A percentile compares a stretch with the other conserved stretches of the same genome.
Conservation (phyloP, 768 basidiomycete genomes). For the Glaciozyma martinii region DNA sequence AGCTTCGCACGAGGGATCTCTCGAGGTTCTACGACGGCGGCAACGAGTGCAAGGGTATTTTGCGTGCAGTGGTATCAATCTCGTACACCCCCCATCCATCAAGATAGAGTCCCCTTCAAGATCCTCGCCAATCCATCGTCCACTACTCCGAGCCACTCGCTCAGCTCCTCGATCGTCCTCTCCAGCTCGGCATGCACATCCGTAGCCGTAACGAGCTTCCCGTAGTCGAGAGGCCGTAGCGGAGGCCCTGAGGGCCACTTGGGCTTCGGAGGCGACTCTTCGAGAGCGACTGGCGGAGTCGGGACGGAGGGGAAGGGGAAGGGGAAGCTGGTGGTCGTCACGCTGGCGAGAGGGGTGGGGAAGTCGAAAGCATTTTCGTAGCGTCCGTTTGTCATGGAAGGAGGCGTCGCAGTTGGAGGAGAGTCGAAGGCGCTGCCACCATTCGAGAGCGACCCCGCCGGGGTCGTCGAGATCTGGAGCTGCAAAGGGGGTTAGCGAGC, state of each 20-base stretch:
- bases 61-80: too few relatives aligned
- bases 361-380: neutral
- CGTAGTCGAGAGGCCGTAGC: slow-evolving; percentile 63
- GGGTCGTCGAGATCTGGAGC: slow-evolving; percentile 11
- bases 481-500: too few relatives aligned
- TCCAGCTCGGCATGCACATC: slow-evolving; percentile 62
- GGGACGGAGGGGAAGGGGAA: neutral
- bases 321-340: neutral
- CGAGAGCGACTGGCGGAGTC: neutral
- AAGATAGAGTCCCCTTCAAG: slow-evolving; percentile 38
- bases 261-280: neutral
- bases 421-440: neutral
- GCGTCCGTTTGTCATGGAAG: neutral
- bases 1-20: too few relatives aligned
- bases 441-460: neutral
- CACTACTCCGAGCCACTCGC: slow-evolving; percentile 64
- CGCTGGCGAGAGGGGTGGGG: neutral
- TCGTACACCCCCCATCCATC: neutral
- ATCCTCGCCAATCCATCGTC: slow-evolving; percentile 62
- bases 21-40: too few relatives aligned
- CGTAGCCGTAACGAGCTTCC: slow-evolving; percentile 48
- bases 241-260: slow-evolving; percentile 30
- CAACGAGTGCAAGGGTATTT: too few relatives aligned
- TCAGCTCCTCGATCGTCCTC: slow-evolving; percentile 62
- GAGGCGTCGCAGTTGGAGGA: neutral